Evolutionary conservation across 768 basidiomycete species (phyloP), one percentile per base, ranked within the genome.

Genomic region (Lentinula guzmanii): DNA sequence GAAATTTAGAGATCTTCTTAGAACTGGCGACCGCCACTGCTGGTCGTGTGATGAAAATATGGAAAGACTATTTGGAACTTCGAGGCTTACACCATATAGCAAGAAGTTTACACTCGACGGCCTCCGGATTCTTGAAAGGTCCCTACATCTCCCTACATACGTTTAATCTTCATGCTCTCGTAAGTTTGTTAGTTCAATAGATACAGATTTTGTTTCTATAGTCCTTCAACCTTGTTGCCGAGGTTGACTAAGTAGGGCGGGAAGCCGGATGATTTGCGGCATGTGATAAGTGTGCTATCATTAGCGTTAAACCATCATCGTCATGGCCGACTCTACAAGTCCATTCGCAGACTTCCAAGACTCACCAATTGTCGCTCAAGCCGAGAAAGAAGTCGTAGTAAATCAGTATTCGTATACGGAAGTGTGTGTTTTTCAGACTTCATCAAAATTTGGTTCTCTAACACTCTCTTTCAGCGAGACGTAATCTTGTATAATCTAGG

Each of bases 401-500:
- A 77, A 84, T 45, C 82, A 85, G 45, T 95, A 84, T 74, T 79
- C 71, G 21, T 99, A 91, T 73, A 86, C 87, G 7, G 94, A 97
- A 74, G 81, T 77, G 66, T 50, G 64, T 52, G 46, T 50, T 28
- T 5, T 50, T 21, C 15, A 5, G 37, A 39, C 37, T 7, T 50
- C 5, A 41, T 33, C 52, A 35, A 59, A 24, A 21, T 43, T 21
- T 35, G 46, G 15, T 11, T 35, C 46, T 31, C 24, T 39, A 31
- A 57, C 24, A 33, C 39, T 62, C 15, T n/a, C 41, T 18, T 39
- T 31, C 58, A 83, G 77, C 83, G 91, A 33, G 95, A 98, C 70
- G 85, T 98, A 41, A 90, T 97, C 64, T 78, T 98, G 9, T 99
- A 98, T 78, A 98, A 98, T 74, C 79, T 98, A 39, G 95, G 96